phyloP scores from a whole-genome alignment of 805 yeast species.

The Myxozyma neotropica region DNA sequence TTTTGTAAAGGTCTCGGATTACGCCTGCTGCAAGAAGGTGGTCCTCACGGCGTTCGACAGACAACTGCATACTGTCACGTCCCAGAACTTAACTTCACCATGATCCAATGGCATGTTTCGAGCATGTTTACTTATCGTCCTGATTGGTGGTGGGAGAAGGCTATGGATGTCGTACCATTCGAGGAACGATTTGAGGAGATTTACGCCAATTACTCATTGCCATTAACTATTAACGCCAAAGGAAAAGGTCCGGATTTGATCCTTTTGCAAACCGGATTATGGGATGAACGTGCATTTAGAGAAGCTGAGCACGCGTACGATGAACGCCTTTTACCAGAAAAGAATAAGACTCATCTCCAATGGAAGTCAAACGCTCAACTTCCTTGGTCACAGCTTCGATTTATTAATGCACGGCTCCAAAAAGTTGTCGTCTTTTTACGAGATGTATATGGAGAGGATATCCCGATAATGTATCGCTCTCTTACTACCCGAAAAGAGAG shows the following conservation, averaged over 20 bases:
- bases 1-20: slow-evolving; percentile 22
- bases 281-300: slow-evolving; percentile 30
- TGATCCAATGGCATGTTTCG: slow-evolving; percentile 32
- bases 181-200: slow-evolving; percentile 26
- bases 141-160: slow-evolving; percentile 29
- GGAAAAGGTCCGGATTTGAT: slow-evolving; percentile 23
- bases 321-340: not conserved
- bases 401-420: slow-evolving; percentile 16
- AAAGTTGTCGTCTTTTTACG: slow-evolving; percentile 9
- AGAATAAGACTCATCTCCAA: not conserved
- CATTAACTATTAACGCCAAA: slow-evolving; percentile 7
- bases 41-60: slow-evolving; percentile 9
- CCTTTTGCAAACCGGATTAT: slow-evolving; percentile 26
- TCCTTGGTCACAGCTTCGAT: slow-evolving; percentile 28
- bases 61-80: slow-evolving; percentile 24
- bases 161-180: slow-evolving; percentile 24
- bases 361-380: slow-evolving; percentile 14
- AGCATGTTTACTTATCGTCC: slow-evolving; percentile 27
- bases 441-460: slow-evolving; percentile 19
- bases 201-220: slow-evolving; percentile 1
- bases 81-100: slow-evolving; percentile 22
- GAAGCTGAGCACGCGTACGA: slow-evolving; percentile 1
- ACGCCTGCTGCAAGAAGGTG: not conserved
- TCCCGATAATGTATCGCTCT: slow-evolving; percentile 29
- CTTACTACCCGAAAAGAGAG: slow-evolving; percentile 12